phyloP scores from a whole-genome alignment of 1,139 yeast species.

The Taphrina wiesneri region DNA sequence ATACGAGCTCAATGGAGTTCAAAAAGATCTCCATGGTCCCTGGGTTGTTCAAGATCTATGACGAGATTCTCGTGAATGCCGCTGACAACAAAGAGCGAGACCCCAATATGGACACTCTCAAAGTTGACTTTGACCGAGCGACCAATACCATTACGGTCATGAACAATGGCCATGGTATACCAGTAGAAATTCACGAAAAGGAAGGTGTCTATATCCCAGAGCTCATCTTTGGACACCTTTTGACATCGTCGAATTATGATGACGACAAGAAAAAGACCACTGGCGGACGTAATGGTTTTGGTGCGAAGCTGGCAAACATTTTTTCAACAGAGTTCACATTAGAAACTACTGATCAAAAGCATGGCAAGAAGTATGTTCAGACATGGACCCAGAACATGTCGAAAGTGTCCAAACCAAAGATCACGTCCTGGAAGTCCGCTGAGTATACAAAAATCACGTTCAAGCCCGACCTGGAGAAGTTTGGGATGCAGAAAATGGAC shows the following conservation, averaged over 20 bases:
- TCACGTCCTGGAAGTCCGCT: conserved; percentile 59
- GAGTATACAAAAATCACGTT: conserved; percentile 89
- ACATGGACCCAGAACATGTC: conserved; percentile 88
- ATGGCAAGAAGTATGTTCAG: conserved; percentile 68
- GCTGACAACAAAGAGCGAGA: conserved; percentile 98
- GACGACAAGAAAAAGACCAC: conserved; percentile 94
- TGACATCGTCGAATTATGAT: conserved; percentile 94
- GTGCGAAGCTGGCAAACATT: conserved; percentile 93
- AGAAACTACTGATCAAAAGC: conserved; percentile 81
- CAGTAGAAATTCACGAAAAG: conserved; percentile 85
- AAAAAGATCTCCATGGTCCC: conserved; percentile 76
- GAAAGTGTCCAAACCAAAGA: conserved; percentile 71
- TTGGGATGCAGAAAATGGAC: conserved; percentile 80
- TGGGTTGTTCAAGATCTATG: conserved; percentile 93
- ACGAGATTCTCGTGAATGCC: conserved; percentile 95
- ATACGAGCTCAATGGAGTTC: conserved; percentile 65
- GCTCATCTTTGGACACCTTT: conserved; percentile 88
- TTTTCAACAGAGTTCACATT: conserved; percentile 83
- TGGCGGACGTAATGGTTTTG: conserved; percentile 98
- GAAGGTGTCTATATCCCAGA: conserved; percentile 95
- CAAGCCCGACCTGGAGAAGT: conserved; percentile 81
- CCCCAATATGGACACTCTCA: conserved; percentile 80
- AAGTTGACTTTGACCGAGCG: conserved; percentile 76
- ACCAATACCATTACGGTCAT: conserved; percentile 72
- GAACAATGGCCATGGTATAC: conserved; percentile 96